Base-by-base conservation (phyloP, 352 stramenopile species). In the Pythium biforme region DNA sequence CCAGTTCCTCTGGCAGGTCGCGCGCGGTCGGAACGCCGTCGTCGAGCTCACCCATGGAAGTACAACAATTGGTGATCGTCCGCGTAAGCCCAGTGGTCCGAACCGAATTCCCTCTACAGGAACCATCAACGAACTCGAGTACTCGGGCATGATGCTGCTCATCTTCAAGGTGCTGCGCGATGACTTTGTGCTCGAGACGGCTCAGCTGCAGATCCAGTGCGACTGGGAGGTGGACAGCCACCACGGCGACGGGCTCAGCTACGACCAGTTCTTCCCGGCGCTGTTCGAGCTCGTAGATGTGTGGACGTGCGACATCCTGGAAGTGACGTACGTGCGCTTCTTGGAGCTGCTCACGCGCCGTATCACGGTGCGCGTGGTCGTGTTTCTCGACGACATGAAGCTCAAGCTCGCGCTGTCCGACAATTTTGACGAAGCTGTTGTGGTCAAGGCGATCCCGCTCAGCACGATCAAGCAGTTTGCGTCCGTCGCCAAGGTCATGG, bases 181-280 rank as follows among this genome's bases (percentile, higher is more conserved):
- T 3, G 81, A 91, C 56, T 93, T 93, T 62, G 76, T 84, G 22
- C 58, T 88, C 11, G 69, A 79, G 14, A 59, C 76, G 14, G 84
- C 84, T 0, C 52, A 81, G 43, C 68, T 67, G 10, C 79, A 93
- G 61, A 89, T 93, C 43, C 73, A 79, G 25, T 89, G 79, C 55
- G 84, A 93, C 75, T 93, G 84, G 84, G 78, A 83, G 46, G 78
- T 91, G 14, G 81, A 93, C 70, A 90, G 80, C 45, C 81, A 82
- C 37, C 76, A 86, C 40, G 72, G 77, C 5, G 57, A 74, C n/a
- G 60, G 59, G 7, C 71, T 93, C 26, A 76, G 33, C 15, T 83
- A 81, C 29, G 78, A 90, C 8, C 75, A 88, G 54, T 93, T 93
- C 60, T 85, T 80, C 62, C 59, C 73, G 0, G 79, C 84, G 0